A percentile compares a stretch with the other conserved stretches of the same genome.
Conservation (phyloP, 192 early-diverging fungal genomes). For the Coemansia sp. region DNA sequence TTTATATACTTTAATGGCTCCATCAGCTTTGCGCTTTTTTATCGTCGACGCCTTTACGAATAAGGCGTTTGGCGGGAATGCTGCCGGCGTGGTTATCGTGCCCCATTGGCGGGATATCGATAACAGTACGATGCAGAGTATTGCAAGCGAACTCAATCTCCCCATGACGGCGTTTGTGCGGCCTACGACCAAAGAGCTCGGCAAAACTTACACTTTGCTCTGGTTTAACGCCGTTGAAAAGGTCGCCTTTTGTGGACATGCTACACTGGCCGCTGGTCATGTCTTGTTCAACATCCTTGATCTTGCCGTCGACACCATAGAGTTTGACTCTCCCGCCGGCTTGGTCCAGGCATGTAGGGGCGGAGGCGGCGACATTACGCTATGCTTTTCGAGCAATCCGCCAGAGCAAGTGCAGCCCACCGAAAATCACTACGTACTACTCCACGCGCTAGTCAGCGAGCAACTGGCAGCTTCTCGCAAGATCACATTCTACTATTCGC, state of each 20-base stretch:
- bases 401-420: slow-evolving; percentile 3
- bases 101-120: slow-evolving; percentile 6
- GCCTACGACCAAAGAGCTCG: slow-evolving; percentile 1
- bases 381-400: slow-evolving; percentile 5
- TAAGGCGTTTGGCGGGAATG: slow-evolving; percentile 29
- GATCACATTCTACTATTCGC: slow-evolving; percentile 9
- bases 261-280: slow-evolving; percentile 31
- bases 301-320: neutral
- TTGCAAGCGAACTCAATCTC: slow-evolving; percentile 48
- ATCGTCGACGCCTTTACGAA: slow-evolving; percentile 34
- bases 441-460: slow-evolving; percentile 10
- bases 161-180: slow-evolving; percentile 52
- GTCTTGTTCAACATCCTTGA: slow-evolving; percentile 30
- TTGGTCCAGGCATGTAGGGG: neutral
- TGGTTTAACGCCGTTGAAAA: neutral
- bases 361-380: neutral
- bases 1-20: neutral
- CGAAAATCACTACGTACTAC: neutral
- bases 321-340: slow-evolving; percentile 14
- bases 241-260: slow-evolving; percentile 1
- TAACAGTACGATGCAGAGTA: slow-evolving; percentile 16
- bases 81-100: slow-evolving; percentile 32
- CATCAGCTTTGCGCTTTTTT: slow-evolving; percentile 11
- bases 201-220: slow-evolving; percentile 22
- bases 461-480: neutral